A percentile compares a stretch with the other conserved stretches of the same genome.
Conservation (phyloP, 768 basidiomycete genomes). For the Calocera cornea region DNA sequence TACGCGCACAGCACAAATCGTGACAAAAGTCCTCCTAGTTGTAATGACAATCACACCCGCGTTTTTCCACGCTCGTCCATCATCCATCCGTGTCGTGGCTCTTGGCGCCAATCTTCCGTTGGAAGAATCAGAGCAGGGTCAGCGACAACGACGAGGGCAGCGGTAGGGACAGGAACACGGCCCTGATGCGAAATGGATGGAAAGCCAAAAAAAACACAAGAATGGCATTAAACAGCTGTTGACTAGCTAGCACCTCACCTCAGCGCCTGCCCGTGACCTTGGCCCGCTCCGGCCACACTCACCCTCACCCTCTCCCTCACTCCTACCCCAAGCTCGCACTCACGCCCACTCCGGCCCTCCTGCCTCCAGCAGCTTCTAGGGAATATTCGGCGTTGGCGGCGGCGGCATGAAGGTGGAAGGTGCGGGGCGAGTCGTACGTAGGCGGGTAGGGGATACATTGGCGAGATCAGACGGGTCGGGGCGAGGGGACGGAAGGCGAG, state of each 20-base stretch:
- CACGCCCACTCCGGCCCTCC: too few relatives aligned
- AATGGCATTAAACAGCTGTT: not conserved
- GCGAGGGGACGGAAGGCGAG: too few relatives aligned
- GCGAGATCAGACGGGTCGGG: slow-evolving; percentile 3
- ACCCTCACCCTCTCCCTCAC: not conserved
- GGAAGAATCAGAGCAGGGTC: too few relatives aligned
- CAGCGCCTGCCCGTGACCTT: too few relatives aligned
- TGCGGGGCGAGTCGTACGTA: not conserved
- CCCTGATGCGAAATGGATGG: too few relatives aligned
- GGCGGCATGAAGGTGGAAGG: not conserved
- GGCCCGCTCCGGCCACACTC: too few relatives aligned
- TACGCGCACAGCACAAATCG: not conserved
- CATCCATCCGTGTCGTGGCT: not conserved
- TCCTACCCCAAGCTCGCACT: not conserved
- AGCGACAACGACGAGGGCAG: too few relatives aligned
- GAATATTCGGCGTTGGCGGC: not conserved
- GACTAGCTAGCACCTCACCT: too few relatives aligned
- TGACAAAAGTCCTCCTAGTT: not conserved
- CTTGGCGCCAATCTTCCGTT: too few relatives aligned
- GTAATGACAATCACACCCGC: not conserved
- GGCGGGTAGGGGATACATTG: slow-evolving; percentile 4
- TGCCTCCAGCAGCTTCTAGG: not conserved
- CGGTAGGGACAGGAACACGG: too few relatives aligned
- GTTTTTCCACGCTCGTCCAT: not conserved
- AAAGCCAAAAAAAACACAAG: not conserved